Base-by-base conservation (phyloP, 2,329 filamentous ascomycete genomes). In the Knoxdaviesia capensis region DNA sequence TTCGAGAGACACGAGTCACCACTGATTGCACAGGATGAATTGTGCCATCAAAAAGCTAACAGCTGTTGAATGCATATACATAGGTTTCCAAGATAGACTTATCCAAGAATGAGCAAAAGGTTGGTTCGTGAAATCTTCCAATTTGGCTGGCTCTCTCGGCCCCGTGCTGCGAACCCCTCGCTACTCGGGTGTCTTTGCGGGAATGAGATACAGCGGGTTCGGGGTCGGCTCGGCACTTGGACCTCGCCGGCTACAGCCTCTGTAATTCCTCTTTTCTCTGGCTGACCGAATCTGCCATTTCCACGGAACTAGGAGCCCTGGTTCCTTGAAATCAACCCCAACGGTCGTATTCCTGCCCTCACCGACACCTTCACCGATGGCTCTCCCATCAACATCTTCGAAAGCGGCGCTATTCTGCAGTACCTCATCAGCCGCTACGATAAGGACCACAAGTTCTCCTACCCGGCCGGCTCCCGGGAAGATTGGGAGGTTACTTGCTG, bases 261-360 rank as follows among this genome's bases (percentile, higher is more conserved):
- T 20, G 20, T 20, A 20, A 2, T 20, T 20, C 20, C 20, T 20
- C 20, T 2, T 20, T 20, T 3, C 20, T 20, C 20, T 20, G 20
- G 20, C 20, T 20, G 20, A 20, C 20, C 20, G 20, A 20, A 35
- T 10, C 9, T 11, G 31, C 38, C 39, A 32, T 45, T 36, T 36
- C 29, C 28, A 6, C 20, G 2, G 30, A 30, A 29, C 9, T 43
- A 61, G 55, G 63, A 88, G 57, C 74, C 73, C 10, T 92, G 83
- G 84, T 94, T 88, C 61, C 70, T 92, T 31, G 76, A 77, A 41
- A 92, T 94, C 62, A 94, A 94, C 60, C 86, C 86, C 48, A 94
- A 94, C 57, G 86, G 86, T 48, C 80, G 86, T 49, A 93, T 94
- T 51, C 87, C 86, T 4, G 86, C 86, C 44, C 53, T 94, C 41